Conservation (phyloP, 1,284 basidiomycete genomes). For the Microbotryomycetes sp. region DNA sequence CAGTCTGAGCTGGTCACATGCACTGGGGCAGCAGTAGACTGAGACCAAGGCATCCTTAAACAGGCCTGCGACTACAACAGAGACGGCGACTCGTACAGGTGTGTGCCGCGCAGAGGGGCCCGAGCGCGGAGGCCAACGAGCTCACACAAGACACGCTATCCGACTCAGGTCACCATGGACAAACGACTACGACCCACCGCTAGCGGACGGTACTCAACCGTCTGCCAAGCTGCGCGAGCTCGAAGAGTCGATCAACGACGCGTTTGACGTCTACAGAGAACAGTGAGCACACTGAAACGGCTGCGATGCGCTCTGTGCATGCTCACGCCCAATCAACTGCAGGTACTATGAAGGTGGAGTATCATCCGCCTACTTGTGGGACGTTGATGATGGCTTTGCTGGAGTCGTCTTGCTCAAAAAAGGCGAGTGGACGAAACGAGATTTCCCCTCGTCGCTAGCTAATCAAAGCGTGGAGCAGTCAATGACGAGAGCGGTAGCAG, state of each 20-base stretch:
- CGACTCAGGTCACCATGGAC: slow-evolving; percentile 83
- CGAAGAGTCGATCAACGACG: slow-evolving; percentile 87
- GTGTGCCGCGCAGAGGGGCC: slow-evolving; percentile 26
- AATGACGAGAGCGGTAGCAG: slow-evolving; percentile 35
- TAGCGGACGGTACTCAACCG: slow-evolving; percentile 80
- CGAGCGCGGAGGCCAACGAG: not conserved
- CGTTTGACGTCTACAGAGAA: slow-evolving; percentile 95
- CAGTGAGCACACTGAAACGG: slow-evolving; percentile 49
- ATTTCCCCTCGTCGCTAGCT: not conserved
- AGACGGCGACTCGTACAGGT: slow-evolving; percentile 93
- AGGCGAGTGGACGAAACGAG: slow-evolving; percentile 50
- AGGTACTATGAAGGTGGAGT: slow-evolving; percentile 96
- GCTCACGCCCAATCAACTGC: not conserved
- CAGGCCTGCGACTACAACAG: slow-evolving; percentile 73
- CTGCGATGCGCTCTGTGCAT: not conserved
- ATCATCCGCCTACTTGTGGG: slow-evolving; percentile 98
- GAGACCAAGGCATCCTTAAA: not conserved
- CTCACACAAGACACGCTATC: not conserved
- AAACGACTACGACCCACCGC: slow-evolving; percentile 82
- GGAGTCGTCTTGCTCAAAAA: slow-evolving; percentile 97
- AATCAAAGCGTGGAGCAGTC: not conserved
- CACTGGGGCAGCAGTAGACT: not conserved
- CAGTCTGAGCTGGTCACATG: slow-evolving; percentile 45
- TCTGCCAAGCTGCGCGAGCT: slow-evolving; percentile 77
- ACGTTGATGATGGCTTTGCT: slow-evolving; percentile 92